phyloP scores from a whole-genome alignment of 768 basidiomycete species.

The Lentinula aciculospora region DNA sequence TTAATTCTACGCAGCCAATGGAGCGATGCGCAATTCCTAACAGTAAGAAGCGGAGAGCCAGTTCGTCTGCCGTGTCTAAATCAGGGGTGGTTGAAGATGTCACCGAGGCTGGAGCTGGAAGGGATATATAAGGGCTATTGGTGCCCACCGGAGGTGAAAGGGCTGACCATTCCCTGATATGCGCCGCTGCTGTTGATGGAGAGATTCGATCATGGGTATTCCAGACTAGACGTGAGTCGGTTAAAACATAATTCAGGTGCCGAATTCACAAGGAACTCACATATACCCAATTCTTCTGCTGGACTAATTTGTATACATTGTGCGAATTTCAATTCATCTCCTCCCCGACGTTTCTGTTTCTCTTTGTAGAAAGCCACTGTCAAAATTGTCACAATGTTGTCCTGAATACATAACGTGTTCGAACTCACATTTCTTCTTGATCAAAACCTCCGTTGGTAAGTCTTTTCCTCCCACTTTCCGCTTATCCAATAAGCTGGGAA shows the following conservation, averaged over 20 bases:
- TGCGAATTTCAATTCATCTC: slow-evolving; percentile 44
- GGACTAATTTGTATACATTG: slow-evolving; percentile 59
- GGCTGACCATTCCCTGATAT: slow-evolving; percentile 48
- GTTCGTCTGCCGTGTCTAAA: slow-evolving; percentile 67
- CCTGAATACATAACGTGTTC: not conserved
- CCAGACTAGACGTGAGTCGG: slow-evolving; percentile 49
- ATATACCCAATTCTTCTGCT: slow-evolving; percentile 72
- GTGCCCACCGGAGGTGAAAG: slow-evolving; percentile 42
- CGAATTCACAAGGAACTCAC: slow-evolving; percentile 31
- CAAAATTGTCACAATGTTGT: not conserved
- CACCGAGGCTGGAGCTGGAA: not conserved
- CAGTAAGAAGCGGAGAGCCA: slow-evolving; percentile 61
- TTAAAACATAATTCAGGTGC: not conserved
- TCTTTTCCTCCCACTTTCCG: slow-evolving; percentile 62
- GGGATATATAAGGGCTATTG: slow-evolving; percentile 21
- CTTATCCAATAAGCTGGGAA: slow-evolving; percentile 56
- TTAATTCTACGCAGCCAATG: slow-evolving; percentile 30
- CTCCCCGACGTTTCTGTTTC: slow-evolving; percentile 54
- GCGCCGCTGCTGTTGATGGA: slow-evolving; percentile 44
- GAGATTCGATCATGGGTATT: slow-evolving; percentile 66
- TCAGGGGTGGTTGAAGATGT: slow-evolving; percentile 20
- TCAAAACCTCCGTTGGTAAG: slow-evolving; percentile 70
- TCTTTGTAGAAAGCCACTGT: slow-evolving; percentile 71
- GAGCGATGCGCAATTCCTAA: slow-evolving; percentile 66
- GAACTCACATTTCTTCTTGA: slow-evolving; percentile 66